Evolutionary conservation across 1,284 basidiomycete species (phyloP), one percentile per base, ranked within the genome.

Genomic region (Moesziomyces aphidis): DNA sequence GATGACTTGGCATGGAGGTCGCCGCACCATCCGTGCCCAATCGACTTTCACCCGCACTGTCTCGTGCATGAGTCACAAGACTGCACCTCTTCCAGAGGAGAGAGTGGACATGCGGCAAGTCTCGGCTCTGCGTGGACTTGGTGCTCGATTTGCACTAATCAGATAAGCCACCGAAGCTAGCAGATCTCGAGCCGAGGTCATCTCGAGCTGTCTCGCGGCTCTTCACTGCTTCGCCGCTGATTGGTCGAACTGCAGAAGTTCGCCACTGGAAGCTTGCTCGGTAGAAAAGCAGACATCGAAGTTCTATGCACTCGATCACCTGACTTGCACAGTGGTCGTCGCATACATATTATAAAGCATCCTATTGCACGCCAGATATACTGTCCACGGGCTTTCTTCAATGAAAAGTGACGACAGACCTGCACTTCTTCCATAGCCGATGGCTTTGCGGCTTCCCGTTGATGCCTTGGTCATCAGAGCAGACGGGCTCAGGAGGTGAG

Each of bases 91-190:
- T 42, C 19, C 7, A 8, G 7, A 36, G 39, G 4, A 19, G 17
- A 19, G 8, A 5, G 13, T 7, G 39, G 39, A 11, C 21, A 19
- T 31, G 22, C 2, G 5, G 47, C 44, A 61, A 36, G n/a, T 44
- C 49, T 43, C 54, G 31, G 31, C 31, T 34, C 31, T 34, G 31
- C 31, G 8, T 34, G 31, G 10, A 11, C 10, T 13, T 34, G 31
- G 31, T 11, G 10, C 1, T 10, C 61, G 60, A 53, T 57, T 57
- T 22, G 44, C 50, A 48, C 62, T 65, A 59, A 65, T 65, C 62
- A 31, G 62, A 65, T 65, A 59, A 65, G 49, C 26, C n/a, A 11
- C 10, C 2, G 4, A n/a, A 21, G 28, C 17, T 7, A 21, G 7
- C 5, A 49, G 49, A n/a, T 50, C 2, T 34, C 21, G 15, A 34